Conservation (phyloP, 768 basidiomycete genomes). For the Pleurotus sapidus region DNA sequence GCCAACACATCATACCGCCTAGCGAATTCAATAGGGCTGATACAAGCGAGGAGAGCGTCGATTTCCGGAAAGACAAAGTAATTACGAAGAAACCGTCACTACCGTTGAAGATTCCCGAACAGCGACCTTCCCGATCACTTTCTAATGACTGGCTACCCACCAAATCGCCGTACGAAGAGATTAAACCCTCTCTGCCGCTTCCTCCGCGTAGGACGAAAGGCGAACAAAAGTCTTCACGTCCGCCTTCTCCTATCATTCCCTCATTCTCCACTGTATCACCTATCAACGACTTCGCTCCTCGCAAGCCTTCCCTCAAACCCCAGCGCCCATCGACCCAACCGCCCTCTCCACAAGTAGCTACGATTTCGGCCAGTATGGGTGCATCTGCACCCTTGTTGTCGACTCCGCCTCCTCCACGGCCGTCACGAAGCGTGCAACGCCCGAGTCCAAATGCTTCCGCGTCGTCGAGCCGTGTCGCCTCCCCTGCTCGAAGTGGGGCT, state of each 20-base stretch:
- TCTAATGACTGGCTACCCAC: constrained; percentile 9
- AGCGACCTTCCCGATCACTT: constrained; percentile 1
- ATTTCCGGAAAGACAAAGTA: background rate
- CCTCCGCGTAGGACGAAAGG: constrained; percentile 24
- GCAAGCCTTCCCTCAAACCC: constrained; percentile 11
- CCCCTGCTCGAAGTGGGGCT: background rate
- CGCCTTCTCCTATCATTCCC: constrained; percentile 43
- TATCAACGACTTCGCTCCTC: constrained; percentile 41
- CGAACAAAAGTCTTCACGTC: background rate
- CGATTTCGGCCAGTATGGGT: background rate
- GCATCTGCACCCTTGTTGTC: background rate
- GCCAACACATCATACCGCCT: constrained; percentile 54
- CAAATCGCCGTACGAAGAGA: constrained; percentile 28
- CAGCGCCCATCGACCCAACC: constrained; percentile 6
- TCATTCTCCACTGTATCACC: constrained; percentile 43
- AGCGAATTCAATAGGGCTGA: constrained; percentile 43
- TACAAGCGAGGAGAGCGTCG: constrained; percentile 8
- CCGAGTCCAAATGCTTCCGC: background rate
- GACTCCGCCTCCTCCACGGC: background rate
- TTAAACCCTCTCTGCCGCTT: constrained; percentile 31
- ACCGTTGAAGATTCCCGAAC: background rate
- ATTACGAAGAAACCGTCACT: background rate
- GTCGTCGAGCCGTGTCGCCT: background rate
- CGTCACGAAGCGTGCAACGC: background rate
- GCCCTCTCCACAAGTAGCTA: constrained; percentile 13